Conservation (phyloP, 257 asterid species). For the Euphrasia confusa region DNA sequence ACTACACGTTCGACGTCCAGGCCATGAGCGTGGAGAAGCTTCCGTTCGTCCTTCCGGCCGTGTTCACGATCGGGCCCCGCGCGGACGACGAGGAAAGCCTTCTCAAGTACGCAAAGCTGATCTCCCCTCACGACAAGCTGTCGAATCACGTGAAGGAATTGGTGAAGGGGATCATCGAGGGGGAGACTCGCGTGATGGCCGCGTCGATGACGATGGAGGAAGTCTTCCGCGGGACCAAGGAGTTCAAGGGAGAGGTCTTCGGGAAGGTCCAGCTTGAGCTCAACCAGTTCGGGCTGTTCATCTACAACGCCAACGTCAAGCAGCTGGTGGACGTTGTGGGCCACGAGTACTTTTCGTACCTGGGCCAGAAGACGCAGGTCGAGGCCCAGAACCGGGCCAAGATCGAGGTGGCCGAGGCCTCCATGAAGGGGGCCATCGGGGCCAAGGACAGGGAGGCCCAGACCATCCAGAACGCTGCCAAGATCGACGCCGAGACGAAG, state of each 20-base stretch:
- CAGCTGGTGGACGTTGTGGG: constrained; percentile 67
- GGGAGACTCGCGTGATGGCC: constrained; percentile 64
- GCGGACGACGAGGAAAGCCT: constrained; percentile 40
- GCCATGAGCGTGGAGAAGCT: constrained; percentile 81
- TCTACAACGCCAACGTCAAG: constrained; percentile 66
- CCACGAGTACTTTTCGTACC: constrained; percentile 64
- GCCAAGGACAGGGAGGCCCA: constrained; percentile 45
- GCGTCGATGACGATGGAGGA: constrained; percentile 79
- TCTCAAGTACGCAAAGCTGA: constrained; percentile 54
- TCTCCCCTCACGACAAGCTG: constrained; percentile 54
- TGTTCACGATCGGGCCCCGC: constrained; percentile 67
- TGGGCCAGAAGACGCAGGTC: constrained; percentile 69
- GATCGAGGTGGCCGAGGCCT: constrained; percentile 55
- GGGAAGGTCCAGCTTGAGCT: constrained; percentile 61
- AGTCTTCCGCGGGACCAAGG: constrained; percentile 53
- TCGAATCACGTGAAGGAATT: constrained; percentile 56
- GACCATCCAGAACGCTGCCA: constrained; percentile 52
- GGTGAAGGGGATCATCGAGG: constrained; percentile 63
- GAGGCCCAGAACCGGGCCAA: constrained; percentile 66
- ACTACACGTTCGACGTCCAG: constrained; percentile 67
- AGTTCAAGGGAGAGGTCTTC: constrained; percentile 57
- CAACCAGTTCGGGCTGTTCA: constrained; percentile 54
- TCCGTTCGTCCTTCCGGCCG: constrained; percentile 67
- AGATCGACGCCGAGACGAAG: constrained; percentile 66
- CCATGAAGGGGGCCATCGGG: constrained; percentile 64